Conservation (phyloP, 306 rosid genomes). For the Pyrus communis region DNA sequence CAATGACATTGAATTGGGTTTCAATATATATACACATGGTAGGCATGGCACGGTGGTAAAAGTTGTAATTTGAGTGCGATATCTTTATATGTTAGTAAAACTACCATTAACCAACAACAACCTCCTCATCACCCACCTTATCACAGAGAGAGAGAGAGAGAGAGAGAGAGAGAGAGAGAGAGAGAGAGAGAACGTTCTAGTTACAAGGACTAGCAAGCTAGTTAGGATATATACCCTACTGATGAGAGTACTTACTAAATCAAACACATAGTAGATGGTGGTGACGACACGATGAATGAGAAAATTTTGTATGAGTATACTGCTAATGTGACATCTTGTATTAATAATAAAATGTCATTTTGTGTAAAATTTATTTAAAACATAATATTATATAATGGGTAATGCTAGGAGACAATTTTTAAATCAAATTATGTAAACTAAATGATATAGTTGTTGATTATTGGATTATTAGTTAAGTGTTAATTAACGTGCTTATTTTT, state of each 20-base stretch:
- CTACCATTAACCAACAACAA: constrained; percentile 46
- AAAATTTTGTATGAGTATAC: no score
- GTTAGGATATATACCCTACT: background rate
- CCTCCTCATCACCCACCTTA: constrained; percentile 13
- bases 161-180: background rate
- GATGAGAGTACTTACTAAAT: constrained; percentile 2
- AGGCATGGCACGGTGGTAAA: background rate
- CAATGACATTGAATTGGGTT: background rate
- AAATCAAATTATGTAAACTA: no score
- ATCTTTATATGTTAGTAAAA: constrained; percentile 12
- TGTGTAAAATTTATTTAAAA: no score
- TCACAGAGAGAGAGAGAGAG: background rate
- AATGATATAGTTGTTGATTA: no score
- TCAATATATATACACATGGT: background rate
- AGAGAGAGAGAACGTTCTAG: background rate
- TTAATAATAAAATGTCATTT: no score
- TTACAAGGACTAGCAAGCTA: constrained; percentile 23
- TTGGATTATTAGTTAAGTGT: no score
- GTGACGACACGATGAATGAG: background rate
- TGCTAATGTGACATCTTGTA: no score
- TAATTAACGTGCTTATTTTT: no score
- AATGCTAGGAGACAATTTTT: no score
- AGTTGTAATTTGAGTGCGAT: constrained; percentile 7
- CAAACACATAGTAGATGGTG: background rate
- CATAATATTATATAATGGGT: no score